A percentile compares a stretch with the other conserved stretches of the same genome.
phyloP scores from a whole-genome alignment of 768 basidiomycete species.

The Russula virescens region DNA sequence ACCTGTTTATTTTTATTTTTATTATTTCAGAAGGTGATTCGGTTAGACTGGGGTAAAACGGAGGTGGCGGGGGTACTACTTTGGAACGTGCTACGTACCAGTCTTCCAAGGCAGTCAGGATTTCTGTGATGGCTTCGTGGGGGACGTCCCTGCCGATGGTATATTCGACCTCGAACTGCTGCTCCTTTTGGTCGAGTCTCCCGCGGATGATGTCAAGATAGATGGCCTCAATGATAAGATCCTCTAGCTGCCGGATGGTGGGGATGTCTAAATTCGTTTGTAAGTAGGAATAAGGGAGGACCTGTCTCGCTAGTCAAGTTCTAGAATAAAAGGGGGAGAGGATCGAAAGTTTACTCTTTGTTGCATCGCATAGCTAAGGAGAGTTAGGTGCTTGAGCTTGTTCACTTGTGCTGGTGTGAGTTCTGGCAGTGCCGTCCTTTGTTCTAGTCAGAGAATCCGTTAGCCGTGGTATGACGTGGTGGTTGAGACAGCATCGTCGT shows the following conservation, averaged over 20 bases:
- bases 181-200: slow-evolving; percentile 88
- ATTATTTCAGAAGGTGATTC: slow-evolving; percentile 6
- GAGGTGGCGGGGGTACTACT: neutral
- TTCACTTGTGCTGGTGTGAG: slow-evolving; percentile 67
- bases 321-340: neutral
- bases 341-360: slow-evolving; percentile 53
- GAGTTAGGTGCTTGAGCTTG: slow-evolving; percentile 91
- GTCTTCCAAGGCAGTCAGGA: slow-evolving; percentile 56
- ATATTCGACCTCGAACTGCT: slow-evolving; percentile 87
- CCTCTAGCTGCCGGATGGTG: slow-evolving; percentile 85
- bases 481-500: slow-evolving; percentile 29
- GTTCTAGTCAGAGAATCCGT: slow-evolving; percentile 40
- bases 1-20: slow-evolving; percentile 38
- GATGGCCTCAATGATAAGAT: slow-evolving; percentile 95
- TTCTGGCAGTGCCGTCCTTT: slow-evolving; percentile 59
- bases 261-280: slow-evolving; percentile 66
- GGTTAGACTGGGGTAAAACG: neutral
- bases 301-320: slow-evolving; percentile 38
- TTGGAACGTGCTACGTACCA: slow-evolving; percentile 44
- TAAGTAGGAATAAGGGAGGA: slow-evolving; percentile 74
- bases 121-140: slow-evolving; percentile 55
- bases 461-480: neutral
- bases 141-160: slow-evolving; percentile 91
- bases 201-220: slow-evolving; percentile 87
- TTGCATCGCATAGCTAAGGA: slow-evolving; percentile 75